Percentiles rank a stretch among this genome's conserved stretches.
These are phyloP conservation scores for Pseudonitzschia multistriata DNA, from an alignment of 108 stramenopile genomes.

Conservation along the genomic window DNA sequence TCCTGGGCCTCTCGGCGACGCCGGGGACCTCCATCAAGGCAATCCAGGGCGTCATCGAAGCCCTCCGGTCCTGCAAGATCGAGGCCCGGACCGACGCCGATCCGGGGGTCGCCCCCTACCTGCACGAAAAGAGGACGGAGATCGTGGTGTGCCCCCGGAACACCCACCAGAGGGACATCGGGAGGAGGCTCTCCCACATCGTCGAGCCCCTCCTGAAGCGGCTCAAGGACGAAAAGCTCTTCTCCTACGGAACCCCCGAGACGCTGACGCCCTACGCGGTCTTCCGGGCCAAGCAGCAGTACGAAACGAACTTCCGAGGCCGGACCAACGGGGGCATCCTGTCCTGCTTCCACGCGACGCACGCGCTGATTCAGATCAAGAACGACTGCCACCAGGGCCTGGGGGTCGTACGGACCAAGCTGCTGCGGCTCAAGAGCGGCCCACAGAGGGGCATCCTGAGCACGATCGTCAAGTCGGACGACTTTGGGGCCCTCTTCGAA, in stretches of 20 bases:
- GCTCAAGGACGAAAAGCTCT: constrained; percentile 39
- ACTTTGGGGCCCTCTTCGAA: constrained; percentile 41
- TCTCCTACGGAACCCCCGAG: constrained; percentile 31
- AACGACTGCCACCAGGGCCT: constrained; percentile 40
- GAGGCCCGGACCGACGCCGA: constrained; percentile 87
- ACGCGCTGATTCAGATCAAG: constrained; percentile 47
- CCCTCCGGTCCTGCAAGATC: constrained; percentile 62
- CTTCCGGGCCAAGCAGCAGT: constrained; percentile 42
- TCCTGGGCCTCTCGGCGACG: constrained; percentile 92
- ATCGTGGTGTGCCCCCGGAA: constrained; percentile 55
- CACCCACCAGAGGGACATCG: constrained; percentile 40
- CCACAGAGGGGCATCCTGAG: constrained; percentile 34
- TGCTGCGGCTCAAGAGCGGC: constrained; percentile 35
- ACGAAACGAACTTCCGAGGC: constrained; percentile 25
- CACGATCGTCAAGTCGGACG: constrained; percentile 32
- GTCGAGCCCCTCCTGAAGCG: constrained; percentile 48
- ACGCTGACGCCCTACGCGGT: constrained; percentile 51
- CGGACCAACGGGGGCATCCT: constrained; percentile 17
- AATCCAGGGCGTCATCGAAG: constrained; percentile 76
- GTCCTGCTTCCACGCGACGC: constrained; percentile 40
- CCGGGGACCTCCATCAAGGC: constrained; percentile 89
- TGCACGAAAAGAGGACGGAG: constrained; percentile 74
- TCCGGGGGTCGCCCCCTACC: constrained; percentile 70
- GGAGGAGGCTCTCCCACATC: constrained; percentile 48
- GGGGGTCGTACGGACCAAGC: constrained; percentile 45